A percentile compares a stretch with the other conserved stretches of the same genome.
Conservation (phyloP, 306 rosid genomes). For the Cucumis melo region DNA sequence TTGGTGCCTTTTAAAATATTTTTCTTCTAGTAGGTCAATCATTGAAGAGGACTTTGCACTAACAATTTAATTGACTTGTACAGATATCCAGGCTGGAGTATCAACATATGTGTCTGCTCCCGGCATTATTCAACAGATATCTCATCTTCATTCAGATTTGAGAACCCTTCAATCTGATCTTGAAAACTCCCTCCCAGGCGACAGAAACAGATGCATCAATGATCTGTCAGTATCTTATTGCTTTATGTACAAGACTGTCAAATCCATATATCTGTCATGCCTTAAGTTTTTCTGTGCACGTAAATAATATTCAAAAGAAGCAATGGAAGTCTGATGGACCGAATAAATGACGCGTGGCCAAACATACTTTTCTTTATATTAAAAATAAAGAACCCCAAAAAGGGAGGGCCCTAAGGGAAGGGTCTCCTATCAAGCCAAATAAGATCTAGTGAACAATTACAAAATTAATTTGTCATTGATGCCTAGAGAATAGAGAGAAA, state of each 20-base stretch:
- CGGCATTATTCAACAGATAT: constrained; percentile 88
- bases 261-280: background rate
- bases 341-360: background rate
- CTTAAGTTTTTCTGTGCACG: background rate
- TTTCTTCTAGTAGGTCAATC: background rate
- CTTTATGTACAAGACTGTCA: background rate
- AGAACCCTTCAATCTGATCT: constrained; percentile 77
- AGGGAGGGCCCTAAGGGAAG: too few species aligned
- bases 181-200: constrained; percentile 92
- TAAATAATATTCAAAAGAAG: background rate
- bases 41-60: background rate
- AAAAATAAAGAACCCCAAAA: too few species aligned
- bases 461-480: too few species aligned
- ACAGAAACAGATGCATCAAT: constrained; percentile 83
- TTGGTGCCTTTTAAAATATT: background rate
- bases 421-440: too few species aligned
- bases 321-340: background rate
- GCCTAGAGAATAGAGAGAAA: too few species aligned
- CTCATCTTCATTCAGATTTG: constrained; percentile 75
- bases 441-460: too few species aligned
- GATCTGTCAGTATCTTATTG: constrained; percentile 55
- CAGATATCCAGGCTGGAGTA: constrained; percentile 73
- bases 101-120: constrained; percentile 96
- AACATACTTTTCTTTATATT: background rate
- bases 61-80: background rate